phyloP scores from a whole-genome alignment of 768 basidiomycete species.

The Paxillus rubicundulus region DNA sequence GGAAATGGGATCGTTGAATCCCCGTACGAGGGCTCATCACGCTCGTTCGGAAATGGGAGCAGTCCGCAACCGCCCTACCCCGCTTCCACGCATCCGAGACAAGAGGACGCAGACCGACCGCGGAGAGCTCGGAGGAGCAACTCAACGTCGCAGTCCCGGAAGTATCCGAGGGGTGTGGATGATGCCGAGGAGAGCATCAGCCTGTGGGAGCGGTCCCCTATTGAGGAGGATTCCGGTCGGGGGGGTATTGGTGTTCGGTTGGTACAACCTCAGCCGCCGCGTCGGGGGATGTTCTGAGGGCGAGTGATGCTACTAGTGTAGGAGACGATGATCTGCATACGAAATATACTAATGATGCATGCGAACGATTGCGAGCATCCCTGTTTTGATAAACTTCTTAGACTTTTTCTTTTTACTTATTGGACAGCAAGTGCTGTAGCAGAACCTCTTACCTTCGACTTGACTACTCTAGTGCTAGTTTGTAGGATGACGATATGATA shows the following conservation, averaged over 20 bases:
- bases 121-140: slow-evolving; percentile 36
- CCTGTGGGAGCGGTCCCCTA: slow-evolving; percentile 41
- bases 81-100: slow-evolving; percentile 2
- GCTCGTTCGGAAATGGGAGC: slow-evolving; percentile 12
- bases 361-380: too few relatives aligned
- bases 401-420: neutral
- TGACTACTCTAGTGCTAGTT: neutral
- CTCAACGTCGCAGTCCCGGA: slow-evolving; percentile 47
- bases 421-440: neutral
- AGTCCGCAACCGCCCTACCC: slow-evolving; percentile 16
- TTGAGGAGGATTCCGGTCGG: slow-evolving; percentile 16
- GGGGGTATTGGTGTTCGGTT: slow-evolving; percentile 36
- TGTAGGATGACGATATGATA: neutral
- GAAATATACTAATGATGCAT: neutral
- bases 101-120: slow-evolving; percentile 11
- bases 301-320: neutral
- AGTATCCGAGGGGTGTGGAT: slow-evolving; percentile 44
- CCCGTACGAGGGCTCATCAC: neutral
- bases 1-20: neutral
- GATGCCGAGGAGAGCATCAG: slow-evolving; percentile 63
- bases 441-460: neutral
- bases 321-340: neutral
- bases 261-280: slow-evolving; percentile 26
- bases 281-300: slow-evolving; percentile 19
- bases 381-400: neutral